Evolutionary conservation across 2,329 filamentous ascomycete species (phyloP), one percentile per base, ranked within the genome.

Genomic region (Ramularia endophylla): DNA sequence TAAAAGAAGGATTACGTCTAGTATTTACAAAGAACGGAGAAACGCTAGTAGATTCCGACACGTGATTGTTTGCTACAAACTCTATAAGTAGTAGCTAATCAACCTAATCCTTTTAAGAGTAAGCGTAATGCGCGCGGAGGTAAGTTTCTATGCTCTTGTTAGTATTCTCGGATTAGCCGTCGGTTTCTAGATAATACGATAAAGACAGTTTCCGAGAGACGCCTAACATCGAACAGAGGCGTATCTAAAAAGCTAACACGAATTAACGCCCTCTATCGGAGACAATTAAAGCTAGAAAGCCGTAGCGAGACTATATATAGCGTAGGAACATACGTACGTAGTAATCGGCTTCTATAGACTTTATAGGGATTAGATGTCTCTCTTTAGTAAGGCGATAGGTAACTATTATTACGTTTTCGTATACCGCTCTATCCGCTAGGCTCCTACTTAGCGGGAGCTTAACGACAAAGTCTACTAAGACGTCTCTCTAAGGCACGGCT

Each of bases 1-100:
- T 29, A 29, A 29, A 29, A 11, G 4, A 6, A 11, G 27, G 27
- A 29, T 29, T 29, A 3, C 27, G 27, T 3, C 22, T n/a, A 19
- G 22, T 17, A 11, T 38, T 28, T 12, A 17, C 36, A 11, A 38
- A 15, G 16, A 38, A 38, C 5, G 15, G 36, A 17, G 20, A 38
- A 6, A 38, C 25, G 13, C 36, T 17, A 7, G 17, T 38, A 29
- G 17, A 18, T 28, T 2, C 29, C 25, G 6, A 17, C n/a, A n/a
- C n/a, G n/a, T n/a, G n/a, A n/a, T n/a, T n/a, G n/a, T n/a, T n/a
- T n/a, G n/a, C n/a, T n/a, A n/a, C n/a, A n/a, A n/a, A n/a, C n/a
- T n/a, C n/a, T n/a, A n/a, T n/a, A n/a, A n/a, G n/a, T n/a, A n/a
- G n/a, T n/a, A n/a, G n/a, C n/a, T n/a, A n/a, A n/a, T n/a, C n/a